Evolutionary conservation across 352 stramenopile species (phyloP), one percentile per base, ranked within the genome.

Genomic region (Phytophthora colocasiae): DNA sequence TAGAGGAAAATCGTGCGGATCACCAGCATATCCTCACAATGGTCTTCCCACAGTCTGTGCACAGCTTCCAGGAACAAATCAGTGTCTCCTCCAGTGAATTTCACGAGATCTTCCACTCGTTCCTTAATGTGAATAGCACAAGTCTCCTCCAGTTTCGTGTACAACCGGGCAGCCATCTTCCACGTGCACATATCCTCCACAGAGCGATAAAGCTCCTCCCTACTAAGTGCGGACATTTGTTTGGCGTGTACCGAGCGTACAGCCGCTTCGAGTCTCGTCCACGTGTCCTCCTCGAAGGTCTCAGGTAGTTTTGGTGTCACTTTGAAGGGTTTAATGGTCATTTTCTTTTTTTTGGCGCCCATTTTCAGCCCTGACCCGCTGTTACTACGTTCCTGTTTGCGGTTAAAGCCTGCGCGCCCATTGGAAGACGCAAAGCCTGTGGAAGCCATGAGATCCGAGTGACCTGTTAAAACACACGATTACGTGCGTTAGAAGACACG

Each of bases 1-100:
- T 98, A 98, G 36, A 98, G 76, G 59, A 98, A 98, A 40, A 98
- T 96, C 53, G 91, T 98, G 50, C 94, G 90, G 57, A 98, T 93
- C 38, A 93, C 95, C 29, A 95, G 83, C 87, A 98, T 93, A 34
- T 97, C 87, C 45, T 93, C 81, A 70, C 92, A 98, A 53, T 98
- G 92, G 67, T 97, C 88, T 58, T 93, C 73, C 93, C 93, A 98
- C 9, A 96, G 55, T 24, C 64, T 58, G 55, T 96, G 85, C 51
- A 97, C 86, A 6, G 76, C 73, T 41, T 91, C 80, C 6, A 96
- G 77, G 51, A 97, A 95, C 55, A 83, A 51, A 58, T 83, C 71
- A 57, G 81, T 80, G 51, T 96, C 89, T 52, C 84, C 77, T 0
- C 58, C 83, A 8, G 89, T 78, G 43, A 81, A 71, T 47, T 80